A percentile compares a stretch with the other conserved stretches of the same genome.
These are phyloP conservation scores for Kazachstania psychrophila DNA, from an alignment of 805 yeast species.

Conservation along the genomic window DNA sequence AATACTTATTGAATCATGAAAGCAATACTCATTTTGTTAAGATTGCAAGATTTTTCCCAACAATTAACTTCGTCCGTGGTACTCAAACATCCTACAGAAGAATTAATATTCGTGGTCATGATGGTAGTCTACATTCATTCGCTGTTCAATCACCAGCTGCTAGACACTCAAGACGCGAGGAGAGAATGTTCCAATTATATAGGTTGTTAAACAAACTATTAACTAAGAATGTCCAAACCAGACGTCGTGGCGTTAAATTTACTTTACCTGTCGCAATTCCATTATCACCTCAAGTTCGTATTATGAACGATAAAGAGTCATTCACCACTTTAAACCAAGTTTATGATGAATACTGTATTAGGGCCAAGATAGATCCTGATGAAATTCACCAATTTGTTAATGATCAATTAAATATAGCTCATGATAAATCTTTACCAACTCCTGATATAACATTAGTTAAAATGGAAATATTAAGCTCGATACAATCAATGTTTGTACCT, in stretches of 20 bases:
- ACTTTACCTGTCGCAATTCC: slow-evolving; percentile 91
- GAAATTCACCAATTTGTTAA: slow-evolving; percentile 82
- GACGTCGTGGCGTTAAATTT: slow-evolving; percentile 75
- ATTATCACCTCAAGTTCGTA: slow-evolving; percentile 85
- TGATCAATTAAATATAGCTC: slow-evolving; percentile 82
- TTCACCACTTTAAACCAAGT: slow-evolving; percentile 67
- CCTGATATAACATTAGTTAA: slow-evolving; percentile 85
- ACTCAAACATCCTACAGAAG: slow-evolving; percentile 85
- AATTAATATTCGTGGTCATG: slow-evolving; percentile 82
- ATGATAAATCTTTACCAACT: slow-evolving; percentile 85
- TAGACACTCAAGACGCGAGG: slow-evolving; percentile 94
- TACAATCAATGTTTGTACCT: slow-evolving; percentile 82
- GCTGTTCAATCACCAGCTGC: slow-evolving; percentile 98
- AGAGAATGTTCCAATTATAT: slow-evolving; percentile 83
- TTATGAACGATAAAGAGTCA: slow-evolving; percentile 74
- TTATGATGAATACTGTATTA: slow-evolving; percentile 78
- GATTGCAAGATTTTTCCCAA: slow-evolving; percentile 86
- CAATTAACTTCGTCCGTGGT: slow-evolving; percentile 80
- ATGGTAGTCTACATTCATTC: slow-evolving; percentile 84
- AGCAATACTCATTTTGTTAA: slow-evolving; percentile 84
- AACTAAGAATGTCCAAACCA: slow-evolving; percentile 73
- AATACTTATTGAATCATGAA: slow-evolving; percentile 80
- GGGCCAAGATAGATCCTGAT: slow-evolving; percentile 67
- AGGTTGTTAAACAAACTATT: slow-evolving; percentile 78
- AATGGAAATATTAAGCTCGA: slow-evolving; percentile 84